Conservation (phyloP, 768 basidiomycete genomes). For the Suillus placidus region DNA sequence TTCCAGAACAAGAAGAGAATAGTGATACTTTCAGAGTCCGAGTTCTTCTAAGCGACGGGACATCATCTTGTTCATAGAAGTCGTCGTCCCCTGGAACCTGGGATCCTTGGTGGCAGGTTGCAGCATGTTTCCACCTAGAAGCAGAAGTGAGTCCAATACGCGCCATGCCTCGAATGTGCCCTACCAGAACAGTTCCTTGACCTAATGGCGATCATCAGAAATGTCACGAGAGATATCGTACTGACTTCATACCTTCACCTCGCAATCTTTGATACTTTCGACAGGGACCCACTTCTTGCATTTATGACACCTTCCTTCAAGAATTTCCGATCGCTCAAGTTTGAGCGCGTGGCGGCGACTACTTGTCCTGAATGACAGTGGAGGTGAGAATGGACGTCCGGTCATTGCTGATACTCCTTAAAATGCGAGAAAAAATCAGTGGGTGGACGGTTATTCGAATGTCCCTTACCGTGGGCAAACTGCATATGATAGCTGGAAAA, state of each 20-base stretch:
- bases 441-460: background rate
- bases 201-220: constrained; percentile 38
- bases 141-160: constrained; percentile 13
- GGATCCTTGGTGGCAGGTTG: constrained; percentile 67
- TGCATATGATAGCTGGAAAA: constrained; percentile 76
- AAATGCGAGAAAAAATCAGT: constrained; percentile 9
- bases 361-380: constrained; percentile 57
- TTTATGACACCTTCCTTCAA: constrained; percentile 78
- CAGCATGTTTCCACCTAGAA: constrained; percentile 82
- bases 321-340: constrained; percentile 58
- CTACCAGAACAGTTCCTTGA: constrained; percentile 77
- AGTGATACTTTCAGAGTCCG: constrained; percentile 8
- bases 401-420: constrained; percentile 72
- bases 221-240: background rate
- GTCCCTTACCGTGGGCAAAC: constrained; percentile 65
- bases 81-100: constrained; percentile 58
- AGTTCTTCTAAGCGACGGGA: constrained; percentile 30
- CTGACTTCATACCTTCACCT: constrained; percentile 56
- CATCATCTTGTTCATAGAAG: constrained; percentile 55
- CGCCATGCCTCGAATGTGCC: constrained; percentile 25
- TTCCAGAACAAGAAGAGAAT: background rate
- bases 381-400: constrained; percentile 77
- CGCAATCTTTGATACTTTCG: constrained; percentile 73
- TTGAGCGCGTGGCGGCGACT: constrained; percentile 52
- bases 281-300: constrained; percentile 73